phyloP scores from a whole-genome alignment of 2,329 filamentous ascomycete genomes.

The Epichloe sp. region DNA sequence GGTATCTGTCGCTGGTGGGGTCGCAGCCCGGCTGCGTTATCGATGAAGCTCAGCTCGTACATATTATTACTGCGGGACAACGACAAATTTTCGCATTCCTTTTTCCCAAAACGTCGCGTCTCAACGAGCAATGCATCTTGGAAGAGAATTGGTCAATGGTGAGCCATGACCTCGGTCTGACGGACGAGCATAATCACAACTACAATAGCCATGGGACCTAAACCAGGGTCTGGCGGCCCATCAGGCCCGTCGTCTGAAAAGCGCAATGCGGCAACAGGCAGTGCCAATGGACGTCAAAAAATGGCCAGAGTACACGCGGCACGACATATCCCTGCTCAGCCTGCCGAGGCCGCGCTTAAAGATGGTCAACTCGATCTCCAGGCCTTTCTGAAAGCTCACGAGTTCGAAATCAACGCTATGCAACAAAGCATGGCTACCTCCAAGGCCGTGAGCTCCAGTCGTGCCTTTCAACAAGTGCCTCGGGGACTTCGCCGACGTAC shows the following conservation, averaged over 20 bases:
- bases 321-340: conserved; percentile 37
- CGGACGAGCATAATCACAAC: background rate
- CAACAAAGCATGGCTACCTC: conserved; percentile 70
- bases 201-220: conserved; percentile 13
- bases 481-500: conserved; percentile 73
- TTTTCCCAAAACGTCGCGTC: background rate
- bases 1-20: no score
- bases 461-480: conserved; percentile 87
- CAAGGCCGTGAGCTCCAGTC: conserved; percentile 45
- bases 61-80: background rate
- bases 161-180: background rate
- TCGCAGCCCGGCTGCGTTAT: background rate
- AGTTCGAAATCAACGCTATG: conserved; percentile 79
- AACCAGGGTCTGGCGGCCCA: conserved; percentile 13
- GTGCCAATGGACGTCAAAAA: conserved; percentile 20
- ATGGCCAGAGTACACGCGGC: conserved; percentile 33
- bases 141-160: background rate
- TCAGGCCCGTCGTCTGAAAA: conserved; percentile 14
- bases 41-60: conserved; percentile 2
- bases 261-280: conserved; percentile 12
- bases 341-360: conserved; percentile 36
- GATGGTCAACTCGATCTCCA: conserved; percentile 77
- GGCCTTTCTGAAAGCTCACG: conserved; percentile 70
- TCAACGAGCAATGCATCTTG: background rate
- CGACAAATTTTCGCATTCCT: background rate